These are phyloP conservation scores for Kwoniella shandongensis DNA, from an alignment of 768 basidiomycete genomes.

Conservation along the genomic window DNA sequence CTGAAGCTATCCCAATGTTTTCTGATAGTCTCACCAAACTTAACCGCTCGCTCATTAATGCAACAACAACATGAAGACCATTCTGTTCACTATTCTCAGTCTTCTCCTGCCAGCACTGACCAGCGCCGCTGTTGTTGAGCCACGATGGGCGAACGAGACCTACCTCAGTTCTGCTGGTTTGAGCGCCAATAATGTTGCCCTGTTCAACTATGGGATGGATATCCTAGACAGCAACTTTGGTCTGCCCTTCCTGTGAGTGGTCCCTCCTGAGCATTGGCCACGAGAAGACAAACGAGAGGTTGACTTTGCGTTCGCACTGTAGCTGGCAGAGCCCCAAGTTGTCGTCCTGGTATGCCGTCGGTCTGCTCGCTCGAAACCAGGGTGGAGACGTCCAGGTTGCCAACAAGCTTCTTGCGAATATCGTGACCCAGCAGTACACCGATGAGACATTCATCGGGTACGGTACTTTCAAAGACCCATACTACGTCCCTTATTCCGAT, in stretches of 20 bases:
- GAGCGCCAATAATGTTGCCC: not conserved
- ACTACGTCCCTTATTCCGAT: slow-evolving; percentile 4
- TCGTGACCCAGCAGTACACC: slow-evolving; percentile 8
- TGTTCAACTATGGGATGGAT: slow-evolving; percentile 17
- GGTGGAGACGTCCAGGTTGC: slow-evolving; percentile 13
- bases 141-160: slow-evolving; percentile 4
- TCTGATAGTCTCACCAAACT: too few relatives aligned
- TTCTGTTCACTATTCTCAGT: not conserved
- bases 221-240: slow-evolving; percentile 18
- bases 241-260: slow-evolving; percentile 18
- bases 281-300: not conserved
- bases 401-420: slow-evolving; percentile 18
- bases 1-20: too few relatives aligned
- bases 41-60: too few relatives aligned
- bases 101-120: not conserved
- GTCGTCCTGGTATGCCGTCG: slow-evolving; percentile 28
- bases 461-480: slow-evolving; percentile 21
- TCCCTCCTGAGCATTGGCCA: not conserved
- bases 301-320: not conserved
- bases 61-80: not conserved
- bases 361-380: slow-evolving; percentile 11
- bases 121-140: not conserved
- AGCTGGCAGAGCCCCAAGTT: slow-evolving; percentile 19
- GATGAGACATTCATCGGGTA: slow-evolving; percentile 3
- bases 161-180: slow-evolving; percentile 1